These are phyloP conservation scores for Cucurbita ficifolia DNA, from an alignment of 306 rosid genomes.

Conservation along the genomic window DNA sequence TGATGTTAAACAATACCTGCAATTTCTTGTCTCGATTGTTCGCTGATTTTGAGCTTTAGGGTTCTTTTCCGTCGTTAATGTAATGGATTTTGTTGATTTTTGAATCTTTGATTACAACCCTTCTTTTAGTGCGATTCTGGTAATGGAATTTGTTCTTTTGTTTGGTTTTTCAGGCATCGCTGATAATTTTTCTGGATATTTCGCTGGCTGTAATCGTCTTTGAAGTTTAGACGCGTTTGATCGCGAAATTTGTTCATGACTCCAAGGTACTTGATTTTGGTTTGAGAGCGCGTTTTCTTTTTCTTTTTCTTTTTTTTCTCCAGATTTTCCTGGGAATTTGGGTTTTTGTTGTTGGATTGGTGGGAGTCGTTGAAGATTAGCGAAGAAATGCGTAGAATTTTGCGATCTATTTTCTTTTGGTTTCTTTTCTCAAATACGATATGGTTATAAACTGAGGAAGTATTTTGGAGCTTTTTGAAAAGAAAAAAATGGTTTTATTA, in stretches of 20 bases:
- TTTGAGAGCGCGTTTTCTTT: not conserved
- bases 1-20: not conserved
- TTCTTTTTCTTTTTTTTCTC: no score
- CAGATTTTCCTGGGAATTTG: not conserved
- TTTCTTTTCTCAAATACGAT: not conserved
- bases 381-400: not conserved
- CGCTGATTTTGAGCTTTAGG: not conserved
- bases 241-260: conserved; percentile 16
- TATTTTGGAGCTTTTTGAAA: not conserved
- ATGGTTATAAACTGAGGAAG: not conserved
- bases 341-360: not conserved
- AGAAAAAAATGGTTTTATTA: not conserved
- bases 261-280: conserved; percentile 20
- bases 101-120: not conserved
- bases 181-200: not conserved
- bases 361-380: not conserved
- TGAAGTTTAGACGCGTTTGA: conserved; percentile 6
- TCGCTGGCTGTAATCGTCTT: not conserved
- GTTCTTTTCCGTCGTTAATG: not conserved
- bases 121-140: not conserved
- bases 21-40: not conserved
- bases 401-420: not conserved
- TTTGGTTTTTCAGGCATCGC: conserved; percentile 10
- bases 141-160: not conserved
- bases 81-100: not conserved